A percentile compares a stretch with the other conserved stretches of the same genome.
phyloP scores from a whole-genome alignment of 2,329 filamentous ascomycete genomes.

The Verticillium tricorpus region DNA sequence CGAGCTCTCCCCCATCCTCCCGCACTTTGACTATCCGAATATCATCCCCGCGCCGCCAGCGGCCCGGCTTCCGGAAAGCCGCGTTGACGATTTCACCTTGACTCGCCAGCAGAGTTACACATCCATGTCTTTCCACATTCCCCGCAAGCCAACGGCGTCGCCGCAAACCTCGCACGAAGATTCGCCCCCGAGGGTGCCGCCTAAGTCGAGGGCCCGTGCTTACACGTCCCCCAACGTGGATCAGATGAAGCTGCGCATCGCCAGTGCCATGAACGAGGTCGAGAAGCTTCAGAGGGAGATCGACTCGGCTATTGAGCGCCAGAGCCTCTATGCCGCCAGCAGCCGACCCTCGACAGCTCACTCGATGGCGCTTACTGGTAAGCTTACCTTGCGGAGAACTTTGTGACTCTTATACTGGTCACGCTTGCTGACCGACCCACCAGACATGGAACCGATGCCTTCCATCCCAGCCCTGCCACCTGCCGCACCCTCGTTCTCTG shows the following conservation, averaged over 20 bases:
- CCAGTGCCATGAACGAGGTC: conserved; percentile 52
- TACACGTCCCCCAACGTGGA: conserved; percentile 44
- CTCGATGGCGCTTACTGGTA: conserved; percentile 25
- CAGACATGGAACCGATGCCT: conserved; percentile 48
- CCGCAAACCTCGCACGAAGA: conserved; percentile 24
- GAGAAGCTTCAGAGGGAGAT: conserved; percentile 56
- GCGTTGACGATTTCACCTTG: conserved; percentile 24
- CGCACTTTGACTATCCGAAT: conserved; percentile 40
- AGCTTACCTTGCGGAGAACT: background rate
- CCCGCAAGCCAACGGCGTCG: conserved; percentile 35
- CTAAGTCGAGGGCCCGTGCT: conserved; percentile 39
- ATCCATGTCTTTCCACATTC: conserved; percentile 53
- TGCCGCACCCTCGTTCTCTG: conserved; percentile 52
- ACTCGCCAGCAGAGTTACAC: conserved; percentile 41
- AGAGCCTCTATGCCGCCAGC: conserved; percentile 51
- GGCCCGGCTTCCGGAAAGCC: conserved; percentile 18
- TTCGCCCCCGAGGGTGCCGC: conserved; percentile 36
- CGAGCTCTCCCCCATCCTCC: conserved; percentile 50
- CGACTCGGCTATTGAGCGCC: conserved; percentile 54
- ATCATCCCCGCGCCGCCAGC: conserved; percentile 35
- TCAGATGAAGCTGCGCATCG: conserved; percentile 49
- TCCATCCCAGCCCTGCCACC: conserved; percentile 54
- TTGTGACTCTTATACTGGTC: background rate
- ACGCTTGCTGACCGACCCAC: conserved; percentile 6
- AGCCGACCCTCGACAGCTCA: conserved; percentile 45